These are phyloP conservation scores for Solanum piurae DNA, from an alignment of 257 asterid species.

Conservation along the genomic window DNA sequence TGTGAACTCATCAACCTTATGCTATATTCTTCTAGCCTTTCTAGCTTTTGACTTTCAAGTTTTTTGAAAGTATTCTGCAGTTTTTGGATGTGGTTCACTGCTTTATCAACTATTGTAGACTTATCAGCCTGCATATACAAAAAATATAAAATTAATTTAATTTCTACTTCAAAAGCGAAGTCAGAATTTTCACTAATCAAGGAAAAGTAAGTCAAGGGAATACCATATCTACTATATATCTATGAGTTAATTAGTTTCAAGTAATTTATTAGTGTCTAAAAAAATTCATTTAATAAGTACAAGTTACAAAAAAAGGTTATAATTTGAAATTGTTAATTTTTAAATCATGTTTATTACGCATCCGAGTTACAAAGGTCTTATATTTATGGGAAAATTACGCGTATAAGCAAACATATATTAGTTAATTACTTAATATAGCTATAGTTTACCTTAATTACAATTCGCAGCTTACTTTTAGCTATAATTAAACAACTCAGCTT, in stretches of 20 bases:
- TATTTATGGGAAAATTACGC: no score
- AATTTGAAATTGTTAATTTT: no score
- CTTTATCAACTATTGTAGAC: constrained; percentile 66
- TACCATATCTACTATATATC: not conserved
- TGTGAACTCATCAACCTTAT: not conserved
- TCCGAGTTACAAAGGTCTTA: not conserved
- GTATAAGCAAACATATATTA: no score
- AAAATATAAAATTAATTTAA: not conserved
- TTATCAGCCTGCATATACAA: constrained; percentile 47
- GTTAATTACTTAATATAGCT: no score
- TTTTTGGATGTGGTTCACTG: constrained; percentile 33
- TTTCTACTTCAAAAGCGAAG: not conserved
- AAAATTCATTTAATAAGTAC: not conserved
- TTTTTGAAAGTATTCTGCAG: constrained; percentile 21
- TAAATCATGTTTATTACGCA: not conserved
- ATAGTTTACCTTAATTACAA: no score
- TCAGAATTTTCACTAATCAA: not conserved
- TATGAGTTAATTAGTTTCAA: not conserved
- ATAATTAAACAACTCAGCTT: no score
- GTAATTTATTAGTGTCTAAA: not conserved
- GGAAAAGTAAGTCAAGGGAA: not conserved
- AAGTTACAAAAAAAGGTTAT: no score
- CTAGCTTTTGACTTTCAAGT: constrained; percentile 41
- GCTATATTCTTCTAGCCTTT: constrained; percentile 5
- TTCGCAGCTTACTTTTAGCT: no score